These are phyloP conservation scores for Pyrenochaeta sp. DNA, from an alignment of 2,329 filamentous ascomycete species.

Conservation along the genomic window DNA sequence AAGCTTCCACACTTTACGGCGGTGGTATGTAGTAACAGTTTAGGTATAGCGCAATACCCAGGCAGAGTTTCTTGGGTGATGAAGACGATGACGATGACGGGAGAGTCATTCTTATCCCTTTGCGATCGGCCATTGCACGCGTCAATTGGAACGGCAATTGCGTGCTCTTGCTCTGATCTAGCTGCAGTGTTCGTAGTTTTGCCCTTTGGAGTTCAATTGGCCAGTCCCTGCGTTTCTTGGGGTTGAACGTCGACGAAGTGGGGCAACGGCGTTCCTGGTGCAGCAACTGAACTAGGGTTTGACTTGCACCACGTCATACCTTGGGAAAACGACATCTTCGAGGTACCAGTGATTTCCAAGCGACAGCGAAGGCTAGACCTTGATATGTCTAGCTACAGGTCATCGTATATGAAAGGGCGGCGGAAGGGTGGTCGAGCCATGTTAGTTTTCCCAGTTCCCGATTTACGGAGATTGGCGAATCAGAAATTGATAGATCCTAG, in stretches of 20 bases:
- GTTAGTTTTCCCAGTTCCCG: too few species aligned
- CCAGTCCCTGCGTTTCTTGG: not conserved
- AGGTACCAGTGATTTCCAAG: not conserved
- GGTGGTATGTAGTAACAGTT: not conserved
- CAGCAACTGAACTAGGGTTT: not conserved
- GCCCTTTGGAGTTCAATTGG: not conserved
- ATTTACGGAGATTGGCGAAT: too few species aligned
- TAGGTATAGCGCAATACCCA: too few species aligned
- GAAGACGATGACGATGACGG: constrained; percentile 1
- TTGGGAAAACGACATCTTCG: not conserved
- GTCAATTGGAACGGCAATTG: constrained; percentile 14
- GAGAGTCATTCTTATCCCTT: constrained; percentile 1
- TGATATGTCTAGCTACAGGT: not conserved
- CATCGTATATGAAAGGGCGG: not conserved
- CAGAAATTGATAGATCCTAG: too few species aligned
- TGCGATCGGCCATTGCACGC: not conserved
- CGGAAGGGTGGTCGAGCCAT: too few species aligned
- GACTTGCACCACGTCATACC: not conserved
- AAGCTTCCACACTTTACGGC: constrained; percentile 16
- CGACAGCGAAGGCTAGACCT: not conserved
- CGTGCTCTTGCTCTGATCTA: constrained; percentile 11
- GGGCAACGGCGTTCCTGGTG: constrained; percentile 4
- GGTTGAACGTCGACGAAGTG: constrained; percentile 1
- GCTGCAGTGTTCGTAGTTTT: not conserved
- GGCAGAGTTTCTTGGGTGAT: too few species aligned